Percentiles rank a stretch among this genome's conserved stretches.
Conservation (phyloP, 2,329 filamentous ascomycete genomes). For the Pseudocercospora cruenta region DNA sequence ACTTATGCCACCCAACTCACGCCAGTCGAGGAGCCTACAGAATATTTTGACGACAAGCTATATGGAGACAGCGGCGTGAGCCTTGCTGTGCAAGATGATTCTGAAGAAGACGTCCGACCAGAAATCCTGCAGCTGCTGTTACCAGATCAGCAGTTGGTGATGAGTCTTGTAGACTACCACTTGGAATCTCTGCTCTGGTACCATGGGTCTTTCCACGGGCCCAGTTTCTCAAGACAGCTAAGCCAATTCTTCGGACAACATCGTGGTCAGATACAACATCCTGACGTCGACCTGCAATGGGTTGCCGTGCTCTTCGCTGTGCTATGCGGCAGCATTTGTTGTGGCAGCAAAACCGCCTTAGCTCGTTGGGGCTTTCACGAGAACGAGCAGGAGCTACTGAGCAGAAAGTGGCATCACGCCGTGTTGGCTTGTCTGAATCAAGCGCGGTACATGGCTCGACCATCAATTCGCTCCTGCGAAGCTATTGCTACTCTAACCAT, state of each 20-base stretch:
- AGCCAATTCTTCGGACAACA: not conserved
- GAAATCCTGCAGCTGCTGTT: slow-evolving; percentile 12
- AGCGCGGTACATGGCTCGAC: slow-evolving; percentile 9
- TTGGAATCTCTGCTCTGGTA: slow-evolving; percentile 20
- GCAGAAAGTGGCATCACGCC: slow-evolving; percentile 13
- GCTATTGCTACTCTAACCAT: slow-evolving; percentile 21
- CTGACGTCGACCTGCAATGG: slow-evolving; percentile 16
- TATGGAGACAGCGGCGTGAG: not conserved
- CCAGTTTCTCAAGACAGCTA: slow-evolving; percentile 12
- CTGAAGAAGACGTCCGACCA: not conserved
- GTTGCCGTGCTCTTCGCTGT: slow-evolving; percentile 17
- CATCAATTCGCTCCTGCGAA: slow-evolving; percentile 14
- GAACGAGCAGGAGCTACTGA: slow-evolving; percentile 8
- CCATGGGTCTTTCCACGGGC: slow-evolving; percentile 15
- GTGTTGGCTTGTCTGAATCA: slow-evolving; percentile 12
- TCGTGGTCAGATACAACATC: not conserved
- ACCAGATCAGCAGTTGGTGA: slow-evolving; percentile 2
- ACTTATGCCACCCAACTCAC: slow-evolving; percentile 11
- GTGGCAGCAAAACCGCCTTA: slow-evolving; percentile 10
- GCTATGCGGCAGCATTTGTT: slow-evolving; percentile 13
- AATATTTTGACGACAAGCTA: not conserved
- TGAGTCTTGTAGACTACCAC: slow-evolving; percentile 16
- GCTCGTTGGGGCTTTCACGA: slow-evolving; percentile 3
- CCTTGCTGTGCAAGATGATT: not conserved
- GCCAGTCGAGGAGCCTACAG: not conserved